Percentiles rank a stretch among this genome's conserved stretches.
Evolutionary conservation across 306 rosid genomes (phyloP).

Genomic region (Glycine soja): DNA sequence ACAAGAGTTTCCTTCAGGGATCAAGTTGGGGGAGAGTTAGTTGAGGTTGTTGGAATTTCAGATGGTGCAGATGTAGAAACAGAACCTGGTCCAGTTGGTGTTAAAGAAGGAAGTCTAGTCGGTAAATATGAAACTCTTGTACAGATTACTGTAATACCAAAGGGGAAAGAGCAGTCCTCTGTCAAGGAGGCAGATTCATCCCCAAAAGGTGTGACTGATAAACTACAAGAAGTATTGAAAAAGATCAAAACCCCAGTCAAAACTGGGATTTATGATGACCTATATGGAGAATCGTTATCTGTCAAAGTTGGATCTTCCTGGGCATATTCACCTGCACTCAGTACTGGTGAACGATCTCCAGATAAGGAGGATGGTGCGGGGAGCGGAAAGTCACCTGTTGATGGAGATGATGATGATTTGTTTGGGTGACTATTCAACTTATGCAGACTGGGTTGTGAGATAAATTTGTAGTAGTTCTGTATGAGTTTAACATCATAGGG

Average conservation of each 20-base stretch:
- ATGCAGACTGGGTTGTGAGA: slow-evolving; percentile 44
- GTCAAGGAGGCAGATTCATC: slow-evolving; percentile 64
- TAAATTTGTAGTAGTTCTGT: slow-evolving; percentile 42
- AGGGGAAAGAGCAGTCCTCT: slow-evolving; percentile 74
- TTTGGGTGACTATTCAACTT: slow-evolving; percentile 71
- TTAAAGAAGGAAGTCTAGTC: slow-evolving; percentile 97
- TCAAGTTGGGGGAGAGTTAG: slow-evolving; percentile 95
- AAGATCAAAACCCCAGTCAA: slow-evolving; percentile 75
- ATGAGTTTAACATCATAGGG: slow-evolving; percentile 48
- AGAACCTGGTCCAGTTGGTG: slow-evolving; percentile 95
- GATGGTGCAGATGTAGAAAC: slow-evolving; percentile 96
- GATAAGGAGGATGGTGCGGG: slow-evolving; percentile 57
- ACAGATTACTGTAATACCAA: slow-evolving; percentile 89
- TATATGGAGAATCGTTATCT: slow-evolving; percentile 86
- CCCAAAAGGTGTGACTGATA: slow-evolving; percentile 92
- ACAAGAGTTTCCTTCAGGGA: slow-evolving; percentile 85
- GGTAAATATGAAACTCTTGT: slow-evolving; percentile 97
- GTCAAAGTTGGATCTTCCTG: slow-evolving; percentile 90
- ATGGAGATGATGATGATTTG: slow-evolving; percentile 77
- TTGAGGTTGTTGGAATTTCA: slow-evolving; percentile 90
- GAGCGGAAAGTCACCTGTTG: slow-evolving; percentile 55
- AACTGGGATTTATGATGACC: slow-evolving; percentile 86
- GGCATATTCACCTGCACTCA: slow-evolving; percentile 70
- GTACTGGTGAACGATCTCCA: slow-evolving; percentile 53
- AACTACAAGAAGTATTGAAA: slow-evolving; percentile 83